Percentiles rank a stretch among this genome's conserved stretches.
Evolutionary conservation across 768 basidiomycete species (phyloP).

Genomic region (Suillus cothurnatus): DNA sequence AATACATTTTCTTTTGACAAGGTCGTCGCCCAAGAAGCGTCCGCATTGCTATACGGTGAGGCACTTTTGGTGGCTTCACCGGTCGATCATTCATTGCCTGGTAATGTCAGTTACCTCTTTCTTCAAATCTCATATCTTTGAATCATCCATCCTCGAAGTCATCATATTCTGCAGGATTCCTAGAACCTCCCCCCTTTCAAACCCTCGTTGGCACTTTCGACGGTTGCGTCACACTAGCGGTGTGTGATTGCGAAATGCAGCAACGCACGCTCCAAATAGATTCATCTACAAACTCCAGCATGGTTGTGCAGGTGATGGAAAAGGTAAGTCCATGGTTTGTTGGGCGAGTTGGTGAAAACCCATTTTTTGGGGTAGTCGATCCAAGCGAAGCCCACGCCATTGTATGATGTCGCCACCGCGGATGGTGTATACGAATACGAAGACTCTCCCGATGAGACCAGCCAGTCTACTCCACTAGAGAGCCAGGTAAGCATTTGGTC

Average conservation of each 20-base stretch:
- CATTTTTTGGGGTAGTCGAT: background rate
- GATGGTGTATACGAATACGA: background rate
- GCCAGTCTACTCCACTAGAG: background rate
- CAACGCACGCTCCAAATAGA: background rate
- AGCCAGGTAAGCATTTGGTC: background rate
- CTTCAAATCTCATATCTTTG: background rate
- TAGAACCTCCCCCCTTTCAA: background rate
- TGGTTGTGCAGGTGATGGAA: background rate
- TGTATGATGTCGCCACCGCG: background rate
- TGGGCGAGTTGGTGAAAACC: background rate
- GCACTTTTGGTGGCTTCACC: background rate
- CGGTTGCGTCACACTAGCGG: too few relatives aligned
- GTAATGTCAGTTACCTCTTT: background rate
- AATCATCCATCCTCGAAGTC: background rate
- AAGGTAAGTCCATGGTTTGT: too few relatives aligned
- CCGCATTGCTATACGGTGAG: too few relatives aligned
- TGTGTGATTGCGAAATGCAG: background rate
- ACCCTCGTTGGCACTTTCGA: background rate
- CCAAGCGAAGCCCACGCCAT: background rate
- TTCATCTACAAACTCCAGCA: background rate
- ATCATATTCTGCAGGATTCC: background rate
- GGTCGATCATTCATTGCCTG: background rate
- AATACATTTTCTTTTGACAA: background rate
- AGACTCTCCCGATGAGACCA: background rate
- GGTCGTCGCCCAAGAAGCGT: too few relatives aligned